phyloP scores from a whole-genome alignment of 495 filamentous ascomycete species.

The Schizothecium vesticola region DNA sequence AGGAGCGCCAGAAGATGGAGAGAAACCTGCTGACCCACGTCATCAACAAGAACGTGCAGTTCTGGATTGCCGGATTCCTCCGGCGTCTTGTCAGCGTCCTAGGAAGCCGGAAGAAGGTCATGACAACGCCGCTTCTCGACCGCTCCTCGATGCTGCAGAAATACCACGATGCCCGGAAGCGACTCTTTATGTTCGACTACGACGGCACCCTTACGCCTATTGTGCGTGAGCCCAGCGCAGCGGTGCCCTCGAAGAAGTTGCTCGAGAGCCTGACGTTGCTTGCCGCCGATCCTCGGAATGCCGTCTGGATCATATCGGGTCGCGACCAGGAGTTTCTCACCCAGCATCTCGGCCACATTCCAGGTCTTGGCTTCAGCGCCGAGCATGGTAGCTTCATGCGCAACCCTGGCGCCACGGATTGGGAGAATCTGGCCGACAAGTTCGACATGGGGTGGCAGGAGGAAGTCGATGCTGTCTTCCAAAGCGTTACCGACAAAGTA shows the following conservation, averaged over 20 bases:
- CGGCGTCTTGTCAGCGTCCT: conserved; percentile 71
- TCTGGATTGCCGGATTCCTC: conserved; percentile 74
- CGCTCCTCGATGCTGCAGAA: conserved; percentile 59
- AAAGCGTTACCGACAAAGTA: conserved; percentile 76
- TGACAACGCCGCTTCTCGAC: conserved; percentile 76
- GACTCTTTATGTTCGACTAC: conserved; percentile 97
- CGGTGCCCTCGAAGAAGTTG: conserved; percentile 77
- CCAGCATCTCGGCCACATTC: conserved; percentile 80
- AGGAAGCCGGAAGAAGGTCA: conserved; percentile 64
- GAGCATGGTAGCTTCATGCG: conserved; percentile 95
- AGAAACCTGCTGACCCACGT: conserved; percentile 73
- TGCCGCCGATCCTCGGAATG: conserved; percentile 71
- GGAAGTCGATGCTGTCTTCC: conserved; percentile 73
- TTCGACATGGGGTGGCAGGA: conserved; percentile 86
- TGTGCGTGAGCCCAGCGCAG: conserved; percentile 78
- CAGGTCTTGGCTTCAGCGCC: conserved; percentile 79
- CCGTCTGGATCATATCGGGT: conserved; percentile 97
- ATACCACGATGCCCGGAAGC: conserved; percentile 64
- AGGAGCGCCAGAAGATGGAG: conserved; percentile 54
- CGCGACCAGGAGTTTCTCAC: conserved; percentile 84
- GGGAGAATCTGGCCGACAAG: conserved; percentile 80
- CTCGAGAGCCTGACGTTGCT: conserved; percentile 72
- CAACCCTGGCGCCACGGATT: conserved; percentile 62
- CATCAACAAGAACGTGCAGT: conserved; percentile 72
- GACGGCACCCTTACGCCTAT: conserved; percentile 97